Conservation (phyloP, 208 protist genomes). For the Tritrichomonas foetus region DNA sequence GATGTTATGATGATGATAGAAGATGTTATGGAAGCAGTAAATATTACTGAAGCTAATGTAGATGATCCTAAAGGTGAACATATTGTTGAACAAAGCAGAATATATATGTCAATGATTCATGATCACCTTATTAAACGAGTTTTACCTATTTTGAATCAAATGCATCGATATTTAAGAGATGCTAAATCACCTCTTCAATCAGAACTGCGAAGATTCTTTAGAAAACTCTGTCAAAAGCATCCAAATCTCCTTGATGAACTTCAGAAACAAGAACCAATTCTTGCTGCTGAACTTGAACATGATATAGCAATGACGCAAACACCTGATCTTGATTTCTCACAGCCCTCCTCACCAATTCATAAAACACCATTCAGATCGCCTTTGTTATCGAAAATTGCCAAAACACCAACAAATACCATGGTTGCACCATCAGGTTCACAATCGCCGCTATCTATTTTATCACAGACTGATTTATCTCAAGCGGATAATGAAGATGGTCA, state of each 20-base stretch:
- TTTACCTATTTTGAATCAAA: neutral
- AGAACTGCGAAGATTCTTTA: slow-evolving; percentile 11
- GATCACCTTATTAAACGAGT: neutral
- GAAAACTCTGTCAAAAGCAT: slow-evolving; percentile 1
- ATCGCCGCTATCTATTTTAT: neutral
- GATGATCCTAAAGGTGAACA: neutral
- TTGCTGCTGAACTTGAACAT: neutral
- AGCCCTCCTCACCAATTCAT: neutral
- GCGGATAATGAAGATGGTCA: neutral
- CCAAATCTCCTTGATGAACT: neutral
- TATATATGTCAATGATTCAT: neutral
- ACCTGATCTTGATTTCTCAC: neutral
- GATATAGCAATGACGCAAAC: neutral
- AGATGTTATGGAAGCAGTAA: slow-evolving; percentile 16
- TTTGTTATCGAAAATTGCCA: neutral
- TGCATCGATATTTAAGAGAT: neutral
- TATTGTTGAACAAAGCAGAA: neutral
- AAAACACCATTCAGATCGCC: slow-evolving; percentile 11
- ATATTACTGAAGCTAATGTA: neutral
- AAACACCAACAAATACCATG: neutral
- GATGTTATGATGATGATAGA: neutral
- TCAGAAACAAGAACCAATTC: neutral
- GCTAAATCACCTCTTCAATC: neutral
- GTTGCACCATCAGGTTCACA: neutral
- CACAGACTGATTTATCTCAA: neutral